Base-by-base conservation (phyloP, 1,139 yeast genomes). In the Suhomyces choctaworum region DNA sequence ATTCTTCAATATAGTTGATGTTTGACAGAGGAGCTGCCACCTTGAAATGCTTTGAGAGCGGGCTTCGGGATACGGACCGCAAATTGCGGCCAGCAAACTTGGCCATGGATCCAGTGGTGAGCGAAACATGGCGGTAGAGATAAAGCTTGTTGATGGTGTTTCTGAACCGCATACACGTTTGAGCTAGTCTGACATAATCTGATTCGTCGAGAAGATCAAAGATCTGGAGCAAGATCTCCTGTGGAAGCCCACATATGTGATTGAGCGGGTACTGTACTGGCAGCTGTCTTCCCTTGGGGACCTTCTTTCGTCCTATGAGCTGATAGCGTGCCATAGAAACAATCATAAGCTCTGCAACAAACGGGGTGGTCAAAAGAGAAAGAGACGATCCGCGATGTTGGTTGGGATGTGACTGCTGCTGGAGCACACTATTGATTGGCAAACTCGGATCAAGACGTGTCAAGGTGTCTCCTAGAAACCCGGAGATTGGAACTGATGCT, bases 191-290 rank as follows among this genome's bases (percentile, higher is more conserved):
- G 8, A 68, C 43, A 35, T 62, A 52, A 14, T 58, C 56, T 31
- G 45, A 50, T 4, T 37, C 31, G 8, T 39, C 46, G 13, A 69
- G 44, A 27, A 51, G 42, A 5, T 49, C 43, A 19, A 73, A 56
- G 22, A 73, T 60, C 27, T 56, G 53, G 15, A 62, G 43, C 4
- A 72, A 44, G 5, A 74, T 53, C 45, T 73, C 80, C 13, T 56
- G 44, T 4, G 79, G 79, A 16, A 69, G 48, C n/a, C 69, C 64
- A 39, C 57, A 59, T 7, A 70, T 17, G 41, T 68, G 74, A 5
- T 39, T 36, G 6, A 39, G 25, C 1, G 62, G 61, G 39, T 69
- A 68, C 7, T 48, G 21, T 6, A 24, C 23, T 4, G 36, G 23
- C 6, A 22, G 36, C 13, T 26, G 26, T 12, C 25, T 11, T 13